Percentiles rank a stretch among this genome's conserved stretches.
These are phyloP conservation scores for Shiraia sp. DNA, from an alignment of 2,329 filamentous ascomycete species.

Conservation along the genomic window DNA sequence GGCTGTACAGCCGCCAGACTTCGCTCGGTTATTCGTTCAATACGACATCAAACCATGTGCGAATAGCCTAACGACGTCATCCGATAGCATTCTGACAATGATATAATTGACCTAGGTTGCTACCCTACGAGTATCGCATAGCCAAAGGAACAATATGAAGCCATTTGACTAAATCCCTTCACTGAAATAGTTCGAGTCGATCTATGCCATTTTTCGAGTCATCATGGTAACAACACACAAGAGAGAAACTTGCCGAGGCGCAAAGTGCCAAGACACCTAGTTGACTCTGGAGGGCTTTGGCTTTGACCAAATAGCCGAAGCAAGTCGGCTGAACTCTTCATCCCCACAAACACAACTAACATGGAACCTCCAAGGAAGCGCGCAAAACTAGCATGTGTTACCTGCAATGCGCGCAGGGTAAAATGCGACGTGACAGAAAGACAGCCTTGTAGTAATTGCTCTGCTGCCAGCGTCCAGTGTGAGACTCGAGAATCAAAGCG, in stretches of 20 bases:
- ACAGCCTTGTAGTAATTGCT: constrained; percentile 51
- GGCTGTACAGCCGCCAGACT: neutral
- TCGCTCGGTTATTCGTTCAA: neutral
- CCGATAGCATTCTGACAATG: neutral
- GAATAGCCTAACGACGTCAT: neutral
- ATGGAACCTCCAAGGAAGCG: constrained; percentile 35
- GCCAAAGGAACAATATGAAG: neutral
- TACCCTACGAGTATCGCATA: neutral
- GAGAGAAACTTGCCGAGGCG: constrained; percentile 19
- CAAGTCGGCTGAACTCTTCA: constrained; percentile 14
- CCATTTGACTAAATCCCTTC: neutral
- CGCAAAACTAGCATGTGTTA: constrained; percentile 50
- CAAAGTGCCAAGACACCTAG: constrained; percentile 4
- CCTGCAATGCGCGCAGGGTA: constrained; percentile 51
- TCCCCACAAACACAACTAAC: constrained; percentile 11
- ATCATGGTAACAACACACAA: neutral
- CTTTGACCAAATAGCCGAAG: constrained; percentile 27
- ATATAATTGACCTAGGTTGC: neutral
- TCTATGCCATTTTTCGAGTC: neutral
- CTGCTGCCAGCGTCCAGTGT: constrained; percentile 42
- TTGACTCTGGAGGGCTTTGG: too few relatives aligned
- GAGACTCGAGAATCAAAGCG: constrained; percentile 49
- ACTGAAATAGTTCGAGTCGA: neutral
- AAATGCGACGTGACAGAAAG: constrained; percentile 52
- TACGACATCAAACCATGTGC: neutral